Base-by-base conservation (phyloP, 164 flowering plant species). In the Sextonia rubra region DNA sequence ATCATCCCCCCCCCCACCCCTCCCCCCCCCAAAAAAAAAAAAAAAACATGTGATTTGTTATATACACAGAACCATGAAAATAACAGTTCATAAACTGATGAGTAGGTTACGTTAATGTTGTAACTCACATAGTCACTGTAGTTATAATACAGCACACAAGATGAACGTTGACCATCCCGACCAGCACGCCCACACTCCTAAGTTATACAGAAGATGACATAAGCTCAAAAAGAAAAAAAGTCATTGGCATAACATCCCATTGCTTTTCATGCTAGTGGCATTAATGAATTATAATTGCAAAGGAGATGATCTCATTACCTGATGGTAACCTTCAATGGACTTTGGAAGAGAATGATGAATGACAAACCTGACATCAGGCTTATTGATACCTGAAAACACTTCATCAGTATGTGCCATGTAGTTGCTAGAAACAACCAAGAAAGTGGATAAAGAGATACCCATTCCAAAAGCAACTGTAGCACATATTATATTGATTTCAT, bases 141-240 rank as follows among this genome's bases (percentile, higher is more conserved):
- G 81, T 80, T 91, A 82, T 96, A 96, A 77, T 93, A 96, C 75
- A 96, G 78, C 70, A 96, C 87, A 82, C 99, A 96, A 80, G 99
- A 93, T 56, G 99, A 86, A 76, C 84, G 91, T 76, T 72, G 90
- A 73, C 99, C 99, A 85, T 96, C 99, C 81, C 99, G 83, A 75
- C 99, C 99, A 82, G 97, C 98, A 81, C 98, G 98, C 22, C 99
- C 99, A 81, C 99, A 96, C 78, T 96, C 99, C 99, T 96, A 71
- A 7, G 55, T 27, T 71, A 77, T 29, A 17, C 60, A 73, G 27
- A 77, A 68, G 72, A 25, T 61, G 47, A 3, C 60, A 60, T 12
- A 67, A 47, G 22, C 11, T 68, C 22, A 55, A 20, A n/a, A 27
- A 30, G 11, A 48, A n/a, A 22, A 47, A 60, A 47, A 48, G 37